These are phyloP conservation scores for Colletotrichum sp. DNA, from an alignment of 2,329 filamentous ascomycete species.

Conservation along the genomic window DNA sequence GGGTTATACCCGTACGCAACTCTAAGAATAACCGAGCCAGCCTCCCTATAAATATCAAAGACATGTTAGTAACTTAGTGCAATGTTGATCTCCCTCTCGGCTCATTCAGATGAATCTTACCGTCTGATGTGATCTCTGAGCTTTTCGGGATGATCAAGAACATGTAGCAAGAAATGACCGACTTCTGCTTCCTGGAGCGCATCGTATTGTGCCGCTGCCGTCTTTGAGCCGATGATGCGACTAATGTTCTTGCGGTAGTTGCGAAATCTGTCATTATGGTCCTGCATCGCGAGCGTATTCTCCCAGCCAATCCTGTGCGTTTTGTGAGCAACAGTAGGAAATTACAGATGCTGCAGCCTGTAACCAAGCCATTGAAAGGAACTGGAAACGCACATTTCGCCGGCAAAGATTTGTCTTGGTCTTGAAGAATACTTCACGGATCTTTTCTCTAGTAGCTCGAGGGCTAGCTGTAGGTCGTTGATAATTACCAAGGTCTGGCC, in stretches of 20 bases:
- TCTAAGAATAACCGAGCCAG: conserved; percentile 14
- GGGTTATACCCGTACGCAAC: conserved; percentile 21
- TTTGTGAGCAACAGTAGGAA: not conserved
- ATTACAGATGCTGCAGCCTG: not conserved
- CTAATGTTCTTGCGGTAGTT: conserved; percentile 49
- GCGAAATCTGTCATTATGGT: conserved; percentile 41
- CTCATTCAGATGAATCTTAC: conserved; percentile 33
- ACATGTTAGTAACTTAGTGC: accelerated
- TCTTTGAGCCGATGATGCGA: conserved; percentile 49
- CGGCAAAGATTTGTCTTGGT: conserved; percentile 34
- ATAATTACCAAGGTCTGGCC: conserved; percentile 46
- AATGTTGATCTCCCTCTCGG: not conserved
- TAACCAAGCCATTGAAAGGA: not conserved
- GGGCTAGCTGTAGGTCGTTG: conserved; percentile 38
- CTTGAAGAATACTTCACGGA: conserved; percentile 35
- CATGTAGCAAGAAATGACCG: conserved; percentile 45
- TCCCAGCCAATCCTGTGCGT: conserved; percentile 37
- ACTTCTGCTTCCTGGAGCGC: conserved; percentile 48
- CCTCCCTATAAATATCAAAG: not conserved
- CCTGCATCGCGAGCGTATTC: conserved; percentile 35
- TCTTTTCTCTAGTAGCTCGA: conserved; percentile 42
- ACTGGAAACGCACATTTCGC: conserved; percentile 36
- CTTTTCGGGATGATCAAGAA: conserved; percentile 41
- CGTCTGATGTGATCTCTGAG: conserved; percentile 43
- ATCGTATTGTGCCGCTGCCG: conserved; percentile 41